Conservation (phyloP, 176 grass and related monocot genomes). For the Coix lacrymajobi region DNA sequence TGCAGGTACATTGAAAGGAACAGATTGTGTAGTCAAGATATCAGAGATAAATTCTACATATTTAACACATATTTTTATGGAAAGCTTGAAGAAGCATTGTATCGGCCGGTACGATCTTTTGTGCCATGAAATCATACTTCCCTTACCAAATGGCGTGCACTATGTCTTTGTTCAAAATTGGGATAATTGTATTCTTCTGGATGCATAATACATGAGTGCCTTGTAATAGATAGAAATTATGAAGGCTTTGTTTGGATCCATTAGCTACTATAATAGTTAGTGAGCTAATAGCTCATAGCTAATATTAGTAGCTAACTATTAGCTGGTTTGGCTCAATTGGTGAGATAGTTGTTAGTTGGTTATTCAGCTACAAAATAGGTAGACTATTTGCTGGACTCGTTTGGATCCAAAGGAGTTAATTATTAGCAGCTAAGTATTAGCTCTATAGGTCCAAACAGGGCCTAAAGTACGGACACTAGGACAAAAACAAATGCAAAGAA, state of each 20-base stretch:
- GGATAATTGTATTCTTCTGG: constrained; percentile 8
- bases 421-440: neutral
- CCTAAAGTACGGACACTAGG: neutral
- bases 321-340: neutral
- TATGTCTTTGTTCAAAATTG: neutral
- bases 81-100: constrained; percentile 82
- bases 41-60: constrained; percentile 54
- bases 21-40: constrained; percentile 16
- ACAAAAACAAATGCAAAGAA: neutral
- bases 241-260: neutral
- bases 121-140: constrained; percentile 19
- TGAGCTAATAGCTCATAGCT: neutral
- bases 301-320: neutral
- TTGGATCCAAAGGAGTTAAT: neutral
- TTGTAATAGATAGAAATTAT: neutral
- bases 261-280: neutral
- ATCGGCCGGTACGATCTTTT: constrained; percentile 30
- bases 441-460: neutral
- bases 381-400: neutral
- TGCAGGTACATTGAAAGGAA: constrained; percentile 70
- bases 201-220: constrained; percentile 12
- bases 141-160: neutral
- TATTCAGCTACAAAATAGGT: neutral
- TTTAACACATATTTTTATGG: constrained; percentile 97
- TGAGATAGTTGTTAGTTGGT: neutral